Evolutionary conservation across 208 protist species (phyloP).

Genomic region (Naegleria fowleri): DNA sequence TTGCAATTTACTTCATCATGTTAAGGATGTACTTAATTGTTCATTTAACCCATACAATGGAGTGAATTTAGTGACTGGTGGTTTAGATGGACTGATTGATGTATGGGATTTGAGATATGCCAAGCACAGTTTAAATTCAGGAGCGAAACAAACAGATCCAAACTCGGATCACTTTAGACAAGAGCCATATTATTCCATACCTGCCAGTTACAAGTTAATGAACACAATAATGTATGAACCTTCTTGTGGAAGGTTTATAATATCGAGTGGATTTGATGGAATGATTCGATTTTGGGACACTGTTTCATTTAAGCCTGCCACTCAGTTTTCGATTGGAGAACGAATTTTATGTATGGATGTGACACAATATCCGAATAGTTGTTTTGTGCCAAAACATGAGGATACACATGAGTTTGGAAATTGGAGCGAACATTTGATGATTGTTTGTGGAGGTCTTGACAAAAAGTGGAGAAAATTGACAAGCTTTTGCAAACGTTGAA

Average conservation of each 20-base stretch:
- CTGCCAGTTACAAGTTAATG: neutral
- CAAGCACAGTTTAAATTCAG: neutral
- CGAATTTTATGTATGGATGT: neutral
- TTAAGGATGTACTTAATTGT: neutral
- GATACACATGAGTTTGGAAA: neutral
- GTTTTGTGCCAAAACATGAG: neutral
- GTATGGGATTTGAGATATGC: conserved; percentile 1
- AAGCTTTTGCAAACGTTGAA: neutral
- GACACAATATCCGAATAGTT: neutral
- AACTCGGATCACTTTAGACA: neutral
- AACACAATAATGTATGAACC: neutral
- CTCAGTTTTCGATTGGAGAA: neutral
- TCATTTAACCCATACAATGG: conserved; percentile 22
- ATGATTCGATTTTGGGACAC: neutral
- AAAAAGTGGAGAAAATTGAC: neutral
- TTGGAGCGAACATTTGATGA: neutral
- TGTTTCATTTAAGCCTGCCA: neutral
- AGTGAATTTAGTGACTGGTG: neutral
- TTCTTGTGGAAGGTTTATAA: neutral
- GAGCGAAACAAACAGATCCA: neutral
- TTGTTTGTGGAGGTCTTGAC: neutral
- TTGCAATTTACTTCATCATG: neutral
- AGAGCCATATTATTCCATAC: neutral
- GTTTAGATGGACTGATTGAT: neutral
- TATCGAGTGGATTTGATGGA: neutral